A percentile compares a stretch with the other conserved stretches of the same genome.
Evolutionary conservation across 2,329 filamentous ascomycete species (phyloP).

Genomic region (Ophiocordyceps camponoti-rufipedis): DNA sequence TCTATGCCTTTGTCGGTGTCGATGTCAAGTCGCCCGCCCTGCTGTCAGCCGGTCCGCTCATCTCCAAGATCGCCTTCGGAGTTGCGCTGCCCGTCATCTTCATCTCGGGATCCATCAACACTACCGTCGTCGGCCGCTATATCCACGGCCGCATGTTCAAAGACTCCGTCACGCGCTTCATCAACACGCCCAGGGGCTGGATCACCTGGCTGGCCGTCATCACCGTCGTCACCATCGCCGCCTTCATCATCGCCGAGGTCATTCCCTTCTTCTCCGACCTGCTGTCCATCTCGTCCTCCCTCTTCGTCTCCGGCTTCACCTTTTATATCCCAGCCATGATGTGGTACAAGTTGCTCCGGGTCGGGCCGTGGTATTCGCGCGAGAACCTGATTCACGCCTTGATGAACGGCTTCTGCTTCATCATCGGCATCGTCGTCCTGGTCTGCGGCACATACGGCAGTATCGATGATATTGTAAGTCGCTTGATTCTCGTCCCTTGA

Average conservation of each 20-base stretch:
- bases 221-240: slow-evolving; percentile 35
- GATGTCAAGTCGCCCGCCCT: slow-evolving; percentile 49
- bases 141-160: slow-evolving; percentile 26
- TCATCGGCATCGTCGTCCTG: slow-evolving; percentile 9
- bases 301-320: slow-evolving; percentile 24
- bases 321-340: slow-evolving; percentile 21
- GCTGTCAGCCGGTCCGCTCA: slow-evolving; percentile 37
- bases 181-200: slow-evolving; percentile 31
- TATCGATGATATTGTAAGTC: slow-evolving; percentile 11
- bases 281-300: slow-evolving; percentile 29
- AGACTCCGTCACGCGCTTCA: slow-evolving; percentile 22
- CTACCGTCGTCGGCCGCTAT: slow-evolving; percentile 25
- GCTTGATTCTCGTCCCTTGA: neutral
- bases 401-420: slow-evolving; percentile 8
- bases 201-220: slow-evolving; percentile 40
- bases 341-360: slow-evolving; percentile 18
- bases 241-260: slow-evolving; percentile 52
- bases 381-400: slow-evolving; percentile 9
- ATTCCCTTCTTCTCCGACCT: slow-evolving; percentile 56
- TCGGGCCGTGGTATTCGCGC: slow-evolving; percentile 9
- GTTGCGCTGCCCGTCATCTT: slow-evolving; percentile 56
- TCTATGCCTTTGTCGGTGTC: slow-evolving; percentile 51
- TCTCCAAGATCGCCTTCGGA: slow-evolving; percentile 52
- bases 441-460: slow-evolving; percentile 10
- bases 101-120: slow-evolving; percentile 55